Base-by-base conservation (phyloP, 352 stramenopile species). In the Salisapilia sapeloensis region DNA sequence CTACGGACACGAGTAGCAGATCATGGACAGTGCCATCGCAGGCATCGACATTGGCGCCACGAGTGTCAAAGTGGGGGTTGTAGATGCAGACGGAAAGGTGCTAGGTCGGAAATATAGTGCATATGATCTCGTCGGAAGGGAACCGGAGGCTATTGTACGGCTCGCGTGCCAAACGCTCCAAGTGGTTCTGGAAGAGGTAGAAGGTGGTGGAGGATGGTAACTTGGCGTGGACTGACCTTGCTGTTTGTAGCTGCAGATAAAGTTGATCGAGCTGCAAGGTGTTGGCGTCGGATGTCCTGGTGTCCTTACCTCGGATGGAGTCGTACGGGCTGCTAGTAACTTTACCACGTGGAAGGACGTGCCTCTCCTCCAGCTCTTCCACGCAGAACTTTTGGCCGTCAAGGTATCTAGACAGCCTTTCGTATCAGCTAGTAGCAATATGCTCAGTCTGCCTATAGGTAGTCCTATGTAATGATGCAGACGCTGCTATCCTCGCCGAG, bases 401-500 rank as follows among this genome's bases (percentile, higher is more conserved):
- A 38, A 38, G 18, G 46, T 67, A 20, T 19, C 38, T 38, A 15
- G 7, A n/a, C n/a, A n/a, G n/a, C n/a, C n/a, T n/a, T n/a, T n/a
- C n/a, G n/a, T n/a, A n/a, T n/a, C n/a, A n/a, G n/a, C n/a, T n/a
- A n/a, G n/a, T n/a, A n/a, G n/a, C n/a, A n/a, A n/a, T n/a, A n/a
- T n/a, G n/a, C n/a, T n/a, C n/a, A n/a, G n/a, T n/a, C 10, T 10
- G 13, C 11, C 7, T 45, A 5, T 20, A 74, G 41, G 55, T 75
- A 1, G 47, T 45, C 2, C 21, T 89, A 19, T 77, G 60, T 41
- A 89, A 89, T 17, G 74, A 89, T 29, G 74, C 74, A 2, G 74
- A 89, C 38, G 74, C 74, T 8, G 74, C 74, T 38, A 72, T 86
- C 30, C 36, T 83, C 32, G 74, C 74, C 6, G 74, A 90, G 43